Evolutionary conservation across 1,284 basidiomycete species (phyloP).

Genomic region (Rhizopogon hawkerae): DNA sequence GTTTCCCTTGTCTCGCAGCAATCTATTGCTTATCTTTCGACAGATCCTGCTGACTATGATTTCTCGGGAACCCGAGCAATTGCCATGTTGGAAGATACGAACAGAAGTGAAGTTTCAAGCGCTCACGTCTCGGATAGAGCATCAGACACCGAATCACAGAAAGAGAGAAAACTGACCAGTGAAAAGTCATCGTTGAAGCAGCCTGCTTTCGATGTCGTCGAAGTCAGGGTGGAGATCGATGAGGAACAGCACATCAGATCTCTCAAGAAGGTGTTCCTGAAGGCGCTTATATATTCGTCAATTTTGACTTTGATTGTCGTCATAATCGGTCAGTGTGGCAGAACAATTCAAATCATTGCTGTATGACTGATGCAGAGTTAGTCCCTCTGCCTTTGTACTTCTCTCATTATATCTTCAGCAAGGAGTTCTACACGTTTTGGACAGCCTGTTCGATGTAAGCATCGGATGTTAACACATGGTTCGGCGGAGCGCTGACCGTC

Average conservation of each 20-base stretch:
- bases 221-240: constrained; percentile 1
- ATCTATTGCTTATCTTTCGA: constrained; percentile 2
- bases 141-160: constrained; percentile 10
- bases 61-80: constrained; percentile 40
- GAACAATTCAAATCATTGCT: constrained; percentile 2
- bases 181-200: constrained; percentile 5
- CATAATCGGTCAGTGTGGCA: constrained; percentile 30
- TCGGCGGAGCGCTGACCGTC: constrained; percentile 3
- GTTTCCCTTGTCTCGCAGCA: neutral
- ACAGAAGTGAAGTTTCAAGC: neutral
- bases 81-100: constrained; percentile 23
- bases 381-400: constrained; percentile 48
- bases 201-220: neutral
- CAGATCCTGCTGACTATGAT: constrained; percentile 40
- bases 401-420: constrained; percentile 42
- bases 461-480: neutral
- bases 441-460: constrained; percentile 38
- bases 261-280: constrained; percentile 32
- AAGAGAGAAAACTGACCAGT: constrained; percentile 12
- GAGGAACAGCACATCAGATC: constrained; percentile 15
- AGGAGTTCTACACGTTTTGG: constrained; percentile 45
- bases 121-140: constrained; percentile 2
- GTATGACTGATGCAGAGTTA: constrained; percentile 10
- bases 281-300: constrained; percentile 34
- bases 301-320: constrained; percentile 33